Percentiles rank a stretch among this genome's conserved stretches.
Conservation (phyloP, 1,284 basidiomycete species). For the Cryptococcus sp. region DNA sequence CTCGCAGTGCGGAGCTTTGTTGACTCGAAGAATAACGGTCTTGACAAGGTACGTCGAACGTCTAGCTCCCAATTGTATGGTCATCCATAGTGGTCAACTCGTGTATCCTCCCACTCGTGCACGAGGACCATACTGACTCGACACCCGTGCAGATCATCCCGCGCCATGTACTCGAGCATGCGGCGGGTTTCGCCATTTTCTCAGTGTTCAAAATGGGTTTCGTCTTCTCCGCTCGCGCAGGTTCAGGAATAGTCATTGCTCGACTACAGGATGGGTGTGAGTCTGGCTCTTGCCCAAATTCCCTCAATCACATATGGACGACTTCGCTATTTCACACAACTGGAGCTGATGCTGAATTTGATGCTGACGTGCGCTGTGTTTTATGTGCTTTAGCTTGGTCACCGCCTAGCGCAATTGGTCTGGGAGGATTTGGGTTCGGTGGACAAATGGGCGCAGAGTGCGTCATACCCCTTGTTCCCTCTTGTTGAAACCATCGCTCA, state of each 20-base stretch:
- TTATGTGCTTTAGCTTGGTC: conserved; percentile 71
- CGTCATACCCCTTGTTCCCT: conserved; percentile 16
- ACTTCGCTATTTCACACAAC: not conserved
- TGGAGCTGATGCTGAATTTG: not conserved
- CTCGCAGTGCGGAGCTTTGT: conserved; percentile 52
- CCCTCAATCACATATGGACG: not conserved
- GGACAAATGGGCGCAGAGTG: conserved; percentile 63
- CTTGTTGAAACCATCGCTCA: too few species aligned
- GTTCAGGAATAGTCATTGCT: conserved; percentile 90
- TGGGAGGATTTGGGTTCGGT: conserved; percentile 90
- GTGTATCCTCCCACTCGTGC: conserved; percentile 6
- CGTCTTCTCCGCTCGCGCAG: conserved; percentile 65
- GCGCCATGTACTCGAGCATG: conserved; percentile 43
- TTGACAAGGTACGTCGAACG: conserved; percentile 49
- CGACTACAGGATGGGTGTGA: conserved; percentile 77
- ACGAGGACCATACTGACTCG: conserved; percentile 6
- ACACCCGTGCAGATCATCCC: conserved; percentile 49
- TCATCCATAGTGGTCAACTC: not conserved
- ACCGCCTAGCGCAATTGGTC: conserved; percentile 89
- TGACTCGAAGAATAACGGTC: conserved; percentile 51
- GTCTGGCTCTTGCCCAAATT: conserved; percentile 41
- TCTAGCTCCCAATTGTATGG: not conserved
- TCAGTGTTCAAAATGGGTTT: conserved; percentile 62
- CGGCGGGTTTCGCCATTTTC: conserved; percentile 60
- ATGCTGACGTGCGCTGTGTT: not conserved